phyloP scores from a whole-genome alignment of 1,284 basidiomycete genomes.

The Melampsora abietis-canadensis region DNA sequence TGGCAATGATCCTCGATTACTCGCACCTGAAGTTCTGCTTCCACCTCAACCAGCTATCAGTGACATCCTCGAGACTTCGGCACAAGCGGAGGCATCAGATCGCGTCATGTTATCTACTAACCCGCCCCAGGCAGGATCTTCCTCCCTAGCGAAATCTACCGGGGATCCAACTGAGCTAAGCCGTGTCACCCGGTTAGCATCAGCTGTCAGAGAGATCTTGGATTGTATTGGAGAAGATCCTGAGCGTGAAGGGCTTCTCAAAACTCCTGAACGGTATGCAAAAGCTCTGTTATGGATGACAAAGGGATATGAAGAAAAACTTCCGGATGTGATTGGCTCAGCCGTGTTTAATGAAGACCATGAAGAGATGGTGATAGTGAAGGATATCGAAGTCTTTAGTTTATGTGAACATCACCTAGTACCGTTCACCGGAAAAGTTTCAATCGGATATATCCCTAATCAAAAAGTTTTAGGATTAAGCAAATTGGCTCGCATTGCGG shows the following conservation, averaged over 20 bases:
- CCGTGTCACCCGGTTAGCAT: constrained; percentile 72
- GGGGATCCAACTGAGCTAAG: constrained; percentile 55
- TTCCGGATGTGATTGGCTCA: constrained; percentile 95
- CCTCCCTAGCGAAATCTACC: constrained; percentile 42
- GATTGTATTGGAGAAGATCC: constrained; percentile 99
- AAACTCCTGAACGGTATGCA: constrained; percentile 92
- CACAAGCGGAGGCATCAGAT: too few species aligned
- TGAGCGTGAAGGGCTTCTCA: constrained; percentile 80
- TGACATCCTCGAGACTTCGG: neutral
- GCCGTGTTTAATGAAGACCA: constrained; percentile 98
- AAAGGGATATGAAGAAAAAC: constrained; percentile 90
- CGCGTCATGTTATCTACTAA: constrained; percentile 18
- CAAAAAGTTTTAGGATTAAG: constrained; percentile 91
- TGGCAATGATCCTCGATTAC: neutral
- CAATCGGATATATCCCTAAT: constrained; percentile 92
- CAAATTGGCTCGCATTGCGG: constrained; percentile 93
- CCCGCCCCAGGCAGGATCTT: constrained; percentile 48
- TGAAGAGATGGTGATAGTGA: constrained; percentile 98
- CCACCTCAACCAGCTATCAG: constrained; percentile 41
- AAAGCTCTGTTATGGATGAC: constrained; percentile 99
- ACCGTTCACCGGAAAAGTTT: constrained; percentile 94
- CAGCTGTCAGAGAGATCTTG: constrained; percentile 84
- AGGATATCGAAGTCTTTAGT: constrained; percentile 95
- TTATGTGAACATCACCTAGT: constrained; percentile 98
- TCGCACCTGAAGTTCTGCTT: constrained; percentile 49